Conservation (phyloP, 495 filamentous ascomycete species). For the Apiosordaria backusii region DNA sequence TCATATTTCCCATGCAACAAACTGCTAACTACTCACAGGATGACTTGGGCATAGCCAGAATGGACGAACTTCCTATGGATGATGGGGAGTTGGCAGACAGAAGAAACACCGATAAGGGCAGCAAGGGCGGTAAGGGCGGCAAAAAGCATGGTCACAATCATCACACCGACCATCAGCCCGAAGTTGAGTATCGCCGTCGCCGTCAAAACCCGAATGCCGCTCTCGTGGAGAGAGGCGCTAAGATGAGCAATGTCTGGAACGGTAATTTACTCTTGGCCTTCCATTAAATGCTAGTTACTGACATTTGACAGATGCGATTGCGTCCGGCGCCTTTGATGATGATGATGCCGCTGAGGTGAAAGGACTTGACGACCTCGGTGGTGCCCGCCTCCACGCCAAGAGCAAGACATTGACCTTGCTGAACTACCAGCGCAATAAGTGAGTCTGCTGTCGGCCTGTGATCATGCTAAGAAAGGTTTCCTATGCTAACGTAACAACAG, state of each 20-base stretch:
- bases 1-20: background rate
- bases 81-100: background rate
- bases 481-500: background rate
- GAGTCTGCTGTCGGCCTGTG: background rate
- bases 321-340: constrained; percentile 23
- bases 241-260: background rate
- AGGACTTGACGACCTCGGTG: constrained; percentile 29
- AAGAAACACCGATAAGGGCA: background rate
- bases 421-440: background rate
- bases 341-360: constrained; percentile 26
- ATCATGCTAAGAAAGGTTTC: background rate
- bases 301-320: constrained; percentile 19
- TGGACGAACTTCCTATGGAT: constrained; percentile 18
- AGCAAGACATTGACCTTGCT: constrained; percentile 6
- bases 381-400: constrained; percentile 21
- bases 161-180: background rate
- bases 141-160: background rate
- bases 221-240: background rate
- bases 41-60: constrained; percentile 20
- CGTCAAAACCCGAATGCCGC: background rate
- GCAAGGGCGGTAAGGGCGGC: background rate
- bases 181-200: background rate
- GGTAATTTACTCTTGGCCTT: background rate
- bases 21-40: constrained; percentile 17
- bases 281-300: background rate